Evolutionary conservation across 306 rosid genomes (phyloP), one percentile per base, ranked within the genome.

Genomic region (Acacia confusa): DNA sequence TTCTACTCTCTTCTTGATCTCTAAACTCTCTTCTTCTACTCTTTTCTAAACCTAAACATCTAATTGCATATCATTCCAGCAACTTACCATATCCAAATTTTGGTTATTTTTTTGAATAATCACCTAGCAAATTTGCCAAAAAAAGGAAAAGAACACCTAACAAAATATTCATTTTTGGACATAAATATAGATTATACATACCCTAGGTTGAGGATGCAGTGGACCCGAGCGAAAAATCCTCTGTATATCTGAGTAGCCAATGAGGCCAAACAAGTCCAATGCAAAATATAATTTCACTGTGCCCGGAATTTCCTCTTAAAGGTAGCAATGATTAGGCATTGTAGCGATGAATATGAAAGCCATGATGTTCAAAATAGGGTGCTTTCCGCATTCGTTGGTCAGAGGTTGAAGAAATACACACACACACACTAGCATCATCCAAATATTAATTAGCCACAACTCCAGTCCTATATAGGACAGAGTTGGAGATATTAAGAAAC

Each of bases 141-240:
- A 36, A 36, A 36, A 36, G 13, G 1, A 9, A 73, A 53, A 22
- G 16, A 48, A 82, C 67, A 83, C 45, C 20, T 9, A 74, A 72
- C 9, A 74, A 72, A 48, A 74, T 16, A 82, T 74, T 75, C 63
- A 36, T 3, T 48, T 55, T 48, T 63, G 79, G 15, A 70, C 11
- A 73, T 7, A 19, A 30, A 76, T 67, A 32, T 30, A 69, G 6
- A 61, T 9, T 9, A 67, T 12, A 14, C 92, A 76, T 52, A 93
- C 99, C 88, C 99, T 90, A 70, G 99, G 99, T 19, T 93, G 97
- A 24, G 98, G 98, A 88, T 88, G 96, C 79, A 88, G 90, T 0
- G 92, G 89, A 66, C 98, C 99, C 0, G 93, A 87, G 16, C 97
- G 98, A 82, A 91, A 92, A 85, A 95, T 87, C 83, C 88, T 95